Conservation (phyloP, 1,284 basidiomycete genomes). For the Puccinia horiana region DNA sequence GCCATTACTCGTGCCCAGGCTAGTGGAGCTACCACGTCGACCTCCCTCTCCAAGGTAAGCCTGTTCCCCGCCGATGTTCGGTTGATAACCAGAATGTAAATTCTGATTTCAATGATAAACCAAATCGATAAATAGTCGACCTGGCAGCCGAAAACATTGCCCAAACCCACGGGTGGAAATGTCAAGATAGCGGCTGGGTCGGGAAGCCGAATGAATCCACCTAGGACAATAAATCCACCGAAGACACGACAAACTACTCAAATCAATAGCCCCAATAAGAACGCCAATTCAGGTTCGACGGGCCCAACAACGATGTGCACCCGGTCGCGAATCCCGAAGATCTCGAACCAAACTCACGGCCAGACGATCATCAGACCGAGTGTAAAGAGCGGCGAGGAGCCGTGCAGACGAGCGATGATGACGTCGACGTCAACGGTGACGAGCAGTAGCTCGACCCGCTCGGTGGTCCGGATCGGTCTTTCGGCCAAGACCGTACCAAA, state of each 20-base stretch:
- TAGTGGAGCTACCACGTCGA: neutral
- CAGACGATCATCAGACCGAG: conserved; percentile 23
- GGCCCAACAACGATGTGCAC: neutral
- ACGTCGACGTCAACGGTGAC: neutral
- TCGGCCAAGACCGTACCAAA: neutral
- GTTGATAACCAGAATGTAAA: neutral
- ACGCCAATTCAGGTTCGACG: neutral
- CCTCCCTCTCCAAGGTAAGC: neutral
- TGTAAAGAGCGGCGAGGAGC: neutral
- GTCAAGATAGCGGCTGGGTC: neutral
- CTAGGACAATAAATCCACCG: neutral
- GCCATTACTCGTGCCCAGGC: neutral
- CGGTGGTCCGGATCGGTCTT: neutral
- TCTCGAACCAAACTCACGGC: neutral
- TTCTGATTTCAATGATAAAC: neutral
- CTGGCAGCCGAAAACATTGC: conserved; percentile 31
- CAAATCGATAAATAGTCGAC: neutral
- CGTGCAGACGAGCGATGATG: neutral
- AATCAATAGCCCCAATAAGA: neutral
- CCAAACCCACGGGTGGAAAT: neutral
- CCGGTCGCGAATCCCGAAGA: conserved; percentile 4
- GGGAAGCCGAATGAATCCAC: neutral
- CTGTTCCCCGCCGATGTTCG: neutral
- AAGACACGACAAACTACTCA: neutral
- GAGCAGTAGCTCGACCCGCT: neutral